These are phyloP conservation scores for Epipyxis sp. DNA, from an alignment of 108 stramenopile species.

Conservation along the genomic window DNA sequence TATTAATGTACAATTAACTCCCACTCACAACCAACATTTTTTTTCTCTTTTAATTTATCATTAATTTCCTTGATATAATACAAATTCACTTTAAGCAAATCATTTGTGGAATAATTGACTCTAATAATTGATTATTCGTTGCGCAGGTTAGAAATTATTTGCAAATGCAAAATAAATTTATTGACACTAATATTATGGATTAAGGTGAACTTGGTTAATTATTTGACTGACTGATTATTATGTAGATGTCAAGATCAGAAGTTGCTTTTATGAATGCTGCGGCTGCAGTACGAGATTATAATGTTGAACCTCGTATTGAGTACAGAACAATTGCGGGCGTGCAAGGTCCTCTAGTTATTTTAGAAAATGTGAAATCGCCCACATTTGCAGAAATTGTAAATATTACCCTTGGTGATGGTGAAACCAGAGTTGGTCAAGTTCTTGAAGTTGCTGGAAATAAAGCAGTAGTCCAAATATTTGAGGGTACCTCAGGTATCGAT, in stretches of 20 bases:
- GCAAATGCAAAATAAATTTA: no score
- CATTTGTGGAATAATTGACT: no score
- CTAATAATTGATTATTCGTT: no score
- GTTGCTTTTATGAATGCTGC: slow-evolving; percentile 31
- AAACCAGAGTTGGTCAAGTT: slow-evolving; percentile 79
- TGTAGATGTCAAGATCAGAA: neutral
- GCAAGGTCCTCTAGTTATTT: slow-evolving; percentile 96
- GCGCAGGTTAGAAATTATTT: no score
- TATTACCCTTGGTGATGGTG: slow-evolving; percentile 87
- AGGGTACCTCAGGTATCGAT: slow-evolving; percentile 98
- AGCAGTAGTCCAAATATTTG: slow-evolving; percentile 99
- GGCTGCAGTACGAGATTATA: slow-evolving; percentile 34
- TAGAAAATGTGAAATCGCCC: slow-evolving; percentile 98
- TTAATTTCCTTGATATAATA: no score
- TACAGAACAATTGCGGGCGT: slow-evolving; percentile 93
- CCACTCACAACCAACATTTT: no score
- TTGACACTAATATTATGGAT: no score
- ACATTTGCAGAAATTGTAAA: slow-evolving; percentile 98
- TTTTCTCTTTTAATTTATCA: no score
- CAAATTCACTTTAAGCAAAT: no score
- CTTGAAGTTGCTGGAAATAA: slow-evolving; percentile 91
- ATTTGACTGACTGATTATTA: no score
- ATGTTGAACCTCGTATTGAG: slow-evolving; percentile 53
- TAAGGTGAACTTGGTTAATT: no score
- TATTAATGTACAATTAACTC: no score